Evolutionary conservation across 2,329 filamentous ascomycete species (phyloP), one percentile per base, ranked within the genome.

Genomic region (Scleromitrula shiraiana): DNA sequence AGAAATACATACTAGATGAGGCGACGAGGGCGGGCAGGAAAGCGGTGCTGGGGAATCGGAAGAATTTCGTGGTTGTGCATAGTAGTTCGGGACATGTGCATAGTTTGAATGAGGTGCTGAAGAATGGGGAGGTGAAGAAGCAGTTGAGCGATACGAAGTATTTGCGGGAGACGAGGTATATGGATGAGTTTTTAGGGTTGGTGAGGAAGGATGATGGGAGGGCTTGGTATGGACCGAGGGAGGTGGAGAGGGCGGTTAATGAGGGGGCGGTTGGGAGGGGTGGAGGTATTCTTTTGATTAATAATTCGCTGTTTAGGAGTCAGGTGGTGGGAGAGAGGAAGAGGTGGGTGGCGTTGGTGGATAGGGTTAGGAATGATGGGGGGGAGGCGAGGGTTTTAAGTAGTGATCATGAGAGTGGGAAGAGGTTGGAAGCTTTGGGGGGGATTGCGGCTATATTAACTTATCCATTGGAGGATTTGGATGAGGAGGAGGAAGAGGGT

Each of bases 351-450:
- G 71, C 71, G 7, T 73, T 97, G 38, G 90, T 97, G 3, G 91
- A 97, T 64, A 83, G 82, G 53, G 91, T 97, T n/a, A 80, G 82
- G 55, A 82, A 82, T 3, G 83, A 88, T 54, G 93, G 91, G 5
- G 93, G 91, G 1, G 89, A 96, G 56, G 87, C 88, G 1, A 75
- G 87, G 46, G 79, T 97, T n/a, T 68, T 97, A 23, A 97, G 91
- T 65, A 90, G 86, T 59, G 85, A 94, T 61, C 91, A 97, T 65
- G 91, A 96, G 70, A 96, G 90, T 64, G 93, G 93, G 1, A 84
- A 85, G 69, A 74, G 89, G 51, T 68, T 98, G 12, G 87, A 90
- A 56, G 85, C 82, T 10, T 65, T 97, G 51, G 90, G 93, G 1
- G 86, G 89, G 15, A 84, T 98, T 53, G 93, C 91, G 14, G 89